Conservation (phyloP, 108 stramenopile species). For the Conticribra guillardii region DNA sequence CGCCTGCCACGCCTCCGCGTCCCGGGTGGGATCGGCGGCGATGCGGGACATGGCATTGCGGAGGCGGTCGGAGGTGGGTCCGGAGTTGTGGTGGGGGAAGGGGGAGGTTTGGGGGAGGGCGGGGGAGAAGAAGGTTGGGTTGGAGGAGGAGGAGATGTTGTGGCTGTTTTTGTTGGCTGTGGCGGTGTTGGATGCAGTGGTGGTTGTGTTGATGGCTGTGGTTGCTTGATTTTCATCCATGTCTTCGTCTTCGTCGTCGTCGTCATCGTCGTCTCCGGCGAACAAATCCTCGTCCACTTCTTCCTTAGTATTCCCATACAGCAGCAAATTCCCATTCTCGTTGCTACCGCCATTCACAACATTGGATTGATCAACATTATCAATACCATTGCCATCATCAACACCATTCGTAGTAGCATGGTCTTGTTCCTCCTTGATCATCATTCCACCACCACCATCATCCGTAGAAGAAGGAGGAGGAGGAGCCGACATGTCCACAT, state of each 20-base stretch:
- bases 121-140: conserved; percentile 38
- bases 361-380: too few relatives aligned
- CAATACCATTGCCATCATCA: too few relatives aligned
- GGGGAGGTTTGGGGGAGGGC: conserved; percentile 68
- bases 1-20: conserved; percentile 88
- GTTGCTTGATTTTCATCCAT: neutral
- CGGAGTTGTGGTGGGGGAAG: conserved; percentile 78
- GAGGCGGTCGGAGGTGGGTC: conserved; percentile 76
- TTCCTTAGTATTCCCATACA: too few relatives aligned
- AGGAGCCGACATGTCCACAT: conserved; percentile 20
- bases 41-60: conserved; percentile 84
- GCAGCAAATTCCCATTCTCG: too few relatives aligned
- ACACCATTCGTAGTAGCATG: neutral
- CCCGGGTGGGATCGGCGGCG: conserved; percentile 55
- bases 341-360: too few relatives aligned
- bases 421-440: neutral
- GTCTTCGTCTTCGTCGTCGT: conserved; percentile 1
- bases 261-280: conserved; percentile 4
- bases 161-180: conserved; percentile 24
- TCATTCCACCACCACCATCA: conserved; percentile 1
- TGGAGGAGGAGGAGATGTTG: conserved; percentile 36
- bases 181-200: neutral
- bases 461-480: neutral
- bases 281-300: neutral
- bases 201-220: neutral